These are phyloP conservation scores for Plasmodium chabaudi DNA, from an alignment of 169 alveolate genomes.

Conservation along the genomic window DNA sequence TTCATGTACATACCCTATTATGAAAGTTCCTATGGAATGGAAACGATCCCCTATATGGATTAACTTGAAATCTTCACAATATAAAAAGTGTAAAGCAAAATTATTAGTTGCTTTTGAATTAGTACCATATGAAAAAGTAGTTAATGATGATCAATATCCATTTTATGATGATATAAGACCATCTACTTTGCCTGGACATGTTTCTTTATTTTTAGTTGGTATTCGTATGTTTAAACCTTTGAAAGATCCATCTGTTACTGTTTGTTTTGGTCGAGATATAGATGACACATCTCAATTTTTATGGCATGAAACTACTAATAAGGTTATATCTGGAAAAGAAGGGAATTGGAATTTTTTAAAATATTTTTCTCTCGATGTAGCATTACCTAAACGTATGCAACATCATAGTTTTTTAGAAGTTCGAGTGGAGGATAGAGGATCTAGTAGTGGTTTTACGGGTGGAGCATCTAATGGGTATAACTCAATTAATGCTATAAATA, in stretches of 20 bases:
- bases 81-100: conserved; percentile 87
- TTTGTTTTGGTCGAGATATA: conserved; percentile 88
- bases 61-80: conserved; percentile 84
- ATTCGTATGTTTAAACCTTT: conserved; percentile 87
- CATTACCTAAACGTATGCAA: conserved; percentile 89
- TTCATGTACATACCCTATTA: conserved; percentile 82
- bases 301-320: conserved; percentile 84
- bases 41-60: conserved; percentile 91
- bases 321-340: conserved; percentile 82
- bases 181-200: conserved; percentile 84
- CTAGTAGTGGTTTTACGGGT: conserved; percentile 25
- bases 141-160: conserved; percentile 82
- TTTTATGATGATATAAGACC: conserved; percentile 93
- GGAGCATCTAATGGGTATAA: conserved; percentile 1
- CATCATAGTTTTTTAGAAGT: conserved; percentile 88
- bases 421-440: conserved; percentile 74
- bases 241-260: conserved; percentile 86
- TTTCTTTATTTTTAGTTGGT: conserved; percentile 90
- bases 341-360: conserved; percentile 83
- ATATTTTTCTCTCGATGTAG: conserved; percentile 80
- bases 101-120: conserved; percentile 90
- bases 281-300: conserved; percentile 85
- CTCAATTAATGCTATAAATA: conserved; percentile 52
- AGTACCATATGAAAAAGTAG: conserved; percentile 81
- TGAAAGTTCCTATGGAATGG: conserved; percentile 92